A percentile compares a stretch with the other conserved stretches of the same genome.
phyloP scores from a whole-genome alignment of 805 yeast genomes.

The Yamadazyma nakazawae region DNA sequence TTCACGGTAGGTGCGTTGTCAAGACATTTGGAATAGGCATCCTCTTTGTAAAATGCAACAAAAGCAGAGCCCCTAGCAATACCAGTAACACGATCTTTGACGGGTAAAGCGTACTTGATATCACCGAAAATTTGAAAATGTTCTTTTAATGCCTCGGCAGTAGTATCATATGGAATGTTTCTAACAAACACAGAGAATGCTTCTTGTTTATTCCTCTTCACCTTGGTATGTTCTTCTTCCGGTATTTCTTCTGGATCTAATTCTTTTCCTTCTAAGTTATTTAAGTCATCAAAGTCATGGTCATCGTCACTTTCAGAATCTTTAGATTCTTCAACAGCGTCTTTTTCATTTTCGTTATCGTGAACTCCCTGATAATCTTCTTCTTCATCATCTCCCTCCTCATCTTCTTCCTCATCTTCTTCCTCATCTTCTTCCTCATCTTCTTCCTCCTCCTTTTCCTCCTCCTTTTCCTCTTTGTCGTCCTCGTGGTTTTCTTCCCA shows the following conservation, averaged over 20 bases:
- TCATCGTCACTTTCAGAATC: conserved; percentile 26
- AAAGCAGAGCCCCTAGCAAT: conserved; percentile 93
- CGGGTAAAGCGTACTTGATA: conserved; percentile 91
- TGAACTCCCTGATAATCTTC: conserved; percentile 23
- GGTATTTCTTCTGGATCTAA: conserved; percentile 9
- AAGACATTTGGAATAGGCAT: conserved; percentile 65
- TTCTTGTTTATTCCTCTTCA: conserved; percentile 58
- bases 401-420: conserved; percentile 28
- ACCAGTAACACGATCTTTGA: conserved; percentile 79
- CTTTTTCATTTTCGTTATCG: conserved; percentile 14
- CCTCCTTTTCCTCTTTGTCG: conserved; percentile 35
- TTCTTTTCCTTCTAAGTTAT: not conserved
- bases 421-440: conserved; percentile 32
- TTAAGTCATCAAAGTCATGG: conserved; percentile 1
- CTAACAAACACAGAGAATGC: conserved; percentile 78
- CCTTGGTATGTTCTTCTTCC: conserved; percentile 14
- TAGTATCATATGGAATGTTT: conserved; percentile 93
- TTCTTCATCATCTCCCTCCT: conserved; percentile 28
- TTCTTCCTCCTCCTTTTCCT: conserved; percentile 33
- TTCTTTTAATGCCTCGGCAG: conserved; percentile 67
- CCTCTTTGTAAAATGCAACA: conserved; percentile 71
- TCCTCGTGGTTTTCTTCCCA: conserved; percentile 61
- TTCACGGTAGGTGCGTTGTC: conserved; percentile 71
- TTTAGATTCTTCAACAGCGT: conserved; percentile 20
- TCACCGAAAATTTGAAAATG: conserved; percentile 85